Evolutionary conservation across 768 basidiomycete genomes (phyloP).

Genomic region (Tylopilus subfusipes): DNA sequence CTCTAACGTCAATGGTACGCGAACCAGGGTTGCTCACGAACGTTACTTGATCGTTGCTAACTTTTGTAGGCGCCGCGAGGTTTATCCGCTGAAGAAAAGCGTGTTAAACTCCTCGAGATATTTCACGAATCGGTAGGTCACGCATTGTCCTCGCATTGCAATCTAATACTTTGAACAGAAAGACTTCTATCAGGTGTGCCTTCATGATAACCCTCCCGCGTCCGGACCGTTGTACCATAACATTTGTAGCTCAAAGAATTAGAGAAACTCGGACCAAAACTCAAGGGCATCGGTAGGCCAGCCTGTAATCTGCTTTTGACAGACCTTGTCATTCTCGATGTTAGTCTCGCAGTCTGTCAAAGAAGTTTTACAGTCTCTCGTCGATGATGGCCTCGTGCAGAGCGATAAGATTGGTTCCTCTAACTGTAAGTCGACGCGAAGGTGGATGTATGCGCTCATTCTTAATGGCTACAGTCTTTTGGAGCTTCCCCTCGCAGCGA

Average conservation of each 20-base stretch:
- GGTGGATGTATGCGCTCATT: slow-evolving; percentile 23
- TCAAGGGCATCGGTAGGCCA: slow-evolving; percentile 81
- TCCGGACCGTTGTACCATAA: neutral
- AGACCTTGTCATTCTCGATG: neutral
- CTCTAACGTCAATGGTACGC: slow-evolving; percentile 18
- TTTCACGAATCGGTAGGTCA: slow-evolving; percentile 80
- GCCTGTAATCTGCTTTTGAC: neutral
- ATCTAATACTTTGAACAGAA: slow-evolving; percentile 44
- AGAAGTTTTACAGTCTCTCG: slow-evolving; percentile 82
- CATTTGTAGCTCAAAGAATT: slow-evolving; percentile 74
- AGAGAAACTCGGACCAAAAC: slow-evolving; percentile 83
- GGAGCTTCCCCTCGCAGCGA: slow-evolving; percentile 91
- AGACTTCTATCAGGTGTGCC: slow-evolving; percentile 68
- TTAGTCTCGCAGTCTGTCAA: slow-evolving; percentile 88
- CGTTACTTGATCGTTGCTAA: neutral
- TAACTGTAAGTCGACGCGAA: slow-evolving; percentile 60
- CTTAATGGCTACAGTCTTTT: slow-evolving; percentile 61
- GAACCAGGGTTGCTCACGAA: neutral
- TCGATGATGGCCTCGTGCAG: slow-evolving; percentile 83
- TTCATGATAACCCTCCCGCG: neutral
- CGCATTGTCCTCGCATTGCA: neutral
- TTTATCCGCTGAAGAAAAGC: slow-evolving; percentile 87
- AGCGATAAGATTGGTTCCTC: slow-evolving; percentile 92
- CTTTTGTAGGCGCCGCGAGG: slow-evolving; percentile 69
- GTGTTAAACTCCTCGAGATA: slow-evolving; percentile 82